Conservation (phyloP, 805 yeast genomes). For the Blastobotrys attinorum region DNA sequence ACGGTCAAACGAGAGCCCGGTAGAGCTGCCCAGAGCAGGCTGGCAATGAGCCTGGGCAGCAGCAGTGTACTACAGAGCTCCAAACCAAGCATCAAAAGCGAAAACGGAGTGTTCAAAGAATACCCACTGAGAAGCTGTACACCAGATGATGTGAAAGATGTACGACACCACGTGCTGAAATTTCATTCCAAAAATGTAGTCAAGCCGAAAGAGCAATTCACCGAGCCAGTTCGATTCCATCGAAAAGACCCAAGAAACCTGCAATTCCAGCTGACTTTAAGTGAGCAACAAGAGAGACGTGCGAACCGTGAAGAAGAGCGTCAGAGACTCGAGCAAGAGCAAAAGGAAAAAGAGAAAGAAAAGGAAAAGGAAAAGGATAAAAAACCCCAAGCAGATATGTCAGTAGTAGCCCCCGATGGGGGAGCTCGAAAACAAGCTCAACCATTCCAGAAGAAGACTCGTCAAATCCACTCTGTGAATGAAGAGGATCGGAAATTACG, state of each 20-base stretch:
- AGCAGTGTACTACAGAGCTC: too few species aligned
- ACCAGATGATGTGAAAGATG: constrained; percentile 59
- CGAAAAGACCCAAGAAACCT: constrained; percentile 89
- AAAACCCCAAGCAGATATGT: constrained; percentile 34
- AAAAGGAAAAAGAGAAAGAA: constrained; percentile 1
- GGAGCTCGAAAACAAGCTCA: constrained; percentile 66
- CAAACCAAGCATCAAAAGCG: not conserved
- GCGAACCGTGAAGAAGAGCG: constrained; percentile 19
- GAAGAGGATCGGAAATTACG: constrained; percentile 77
- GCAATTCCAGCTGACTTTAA: constrained; percentile 69
- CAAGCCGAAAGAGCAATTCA: constrained; percentile 64
- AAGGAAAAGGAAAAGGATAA: not conserved
- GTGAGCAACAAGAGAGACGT: constrained; percentile 31
- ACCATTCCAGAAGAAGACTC: constrained; percentile 66
- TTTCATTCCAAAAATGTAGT: constrained; percentile 68
- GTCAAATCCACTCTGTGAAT: constrained; percentile 73
- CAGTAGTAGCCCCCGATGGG: constrained; percentile 79
- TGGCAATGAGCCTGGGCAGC: not conserved
- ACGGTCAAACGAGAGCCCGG: not conserved
- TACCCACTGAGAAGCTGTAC: constrained; percentile 68
- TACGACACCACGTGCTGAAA: constrained; percentile 72
- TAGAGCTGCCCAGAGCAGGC: not conserved
- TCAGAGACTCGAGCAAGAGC: constrained; percentile 1
- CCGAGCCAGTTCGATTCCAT: constrained; percentile 78
- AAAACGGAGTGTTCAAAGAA: constrained; percentile 24